These are phyloP conservation scores for Cornus suecica DNA, from an alignment of 148 eudicot genomes.

Conservation along the genomic window DNA sequence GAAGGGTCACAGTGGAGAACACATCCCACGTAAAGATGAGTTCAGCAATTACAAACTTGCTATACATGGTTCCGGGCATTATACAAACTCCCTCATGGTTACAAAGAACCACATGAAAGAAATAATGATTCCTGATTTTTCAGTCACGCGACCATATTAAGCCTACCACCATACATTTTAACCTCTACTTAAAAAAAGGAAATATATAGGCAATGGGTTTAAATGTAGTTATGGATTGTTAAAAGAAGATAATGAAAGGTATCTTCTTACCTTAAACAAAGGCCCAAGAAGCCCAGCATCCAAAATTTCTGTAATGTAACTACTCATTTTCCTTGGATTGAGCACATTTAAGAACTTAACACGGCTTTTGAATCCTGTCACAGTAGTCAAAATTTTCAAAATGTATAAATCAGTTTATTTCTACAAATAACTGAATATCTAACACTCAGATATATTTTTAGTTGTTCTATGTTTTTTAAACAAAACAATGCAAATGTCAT, in stretches of 20 bases:
- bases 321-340: constrained; percentile 30
- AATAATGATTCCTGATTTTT: neutral
- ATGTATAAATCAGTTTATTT: neutral
- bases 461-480: too few relatives aligned
- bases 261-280: constrained; percentile 44
- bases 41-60: neutral
- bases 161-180: neutral
- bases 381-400: neutral
- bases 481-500: neutral
- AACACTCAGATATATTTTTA: neutral
- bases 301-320: constrained; percentile 41
- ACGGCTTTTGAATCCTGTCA: constrained; percentile 51
- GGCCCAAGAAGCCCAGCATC: constrained; percentile 60
- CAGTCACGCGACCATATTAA: neutral
- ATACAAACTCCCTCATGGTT: neutral
- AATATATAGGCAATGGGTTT: neutral
- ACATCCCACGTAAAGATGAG: neutral
- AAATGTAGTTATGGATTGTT: neutral
- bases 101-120: neutral
- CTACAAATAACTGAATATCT: neutral
- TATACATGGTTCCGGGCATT: neutral
- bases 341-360: constrained; percentile 37
- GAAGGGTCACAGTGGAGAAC: neutral
- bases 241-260: neutral
- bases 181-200: constrained; percentile 1